Base-by-base conservation (phyloP, 169 alveolate genomes). In the Toxoplasma gondii region DNA sequence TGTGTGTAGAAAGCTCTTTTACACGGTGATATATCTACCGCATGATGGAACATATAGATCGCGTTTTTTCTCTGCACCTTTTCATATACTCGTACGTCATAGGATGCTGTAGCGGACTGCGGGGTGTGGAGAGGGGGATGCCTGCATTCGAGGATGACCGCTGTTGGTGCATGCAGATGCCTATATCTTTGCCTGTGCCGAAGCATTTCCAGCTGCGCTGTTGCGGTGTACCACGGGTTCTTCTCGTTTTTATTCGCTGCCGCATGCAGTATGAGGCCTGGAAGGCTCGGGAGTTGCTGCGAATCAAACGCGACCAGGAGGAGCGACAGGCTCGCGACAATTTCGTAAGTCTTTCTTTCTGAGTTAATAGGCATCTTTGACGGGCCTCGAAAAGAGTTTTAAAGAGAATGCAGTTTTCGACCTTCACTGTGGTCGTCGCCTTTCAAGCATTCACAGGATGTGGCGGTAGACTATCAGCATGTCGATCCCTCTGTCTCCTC, bases 261-360 rank as follows among this genome's bases (percentile, higher is more conserved):
- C 39, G 31, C 43, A 54, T 94, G 88, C 91, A 91, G 94, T 97
- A 96, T 88, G 98, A 96, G 67, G 95, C 95, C 45, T 97, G 98
- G 98, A 97, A 97, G 90, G 88, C 95, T 64, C 95, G 98, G 24
- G 98, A 97, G 91, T 88, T 97, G 41, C 95, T 95, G 41, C 96
- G 98, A 41, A 91, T 97, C 91, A 95, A 96, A 82, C 82, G 98
- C 43, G 98, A 96, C 94, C 95, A 95, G 53, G 95, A 94, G 41
- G 98, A 96, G 70, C 91, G 69, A 53, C 97, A 41, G 92, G 93
- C 45, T 95, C 95, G 88, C 88, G 96, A 67, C 94, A 96, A 91
- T 92, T 94, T 67, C 92, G 96, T 95, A 94, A 64, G 92, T 53
- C 49, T 27, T 44, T 69, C 78, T 45, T 39, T 10, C 39, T n/a